A percentile compares a stretch with the other conserved stretches of the same genome.
These are phyloP conservation scores for Ogataea ganodermae DNA, from an alignment of 805 yeast species.

Conservation along the genomic window DNA sequence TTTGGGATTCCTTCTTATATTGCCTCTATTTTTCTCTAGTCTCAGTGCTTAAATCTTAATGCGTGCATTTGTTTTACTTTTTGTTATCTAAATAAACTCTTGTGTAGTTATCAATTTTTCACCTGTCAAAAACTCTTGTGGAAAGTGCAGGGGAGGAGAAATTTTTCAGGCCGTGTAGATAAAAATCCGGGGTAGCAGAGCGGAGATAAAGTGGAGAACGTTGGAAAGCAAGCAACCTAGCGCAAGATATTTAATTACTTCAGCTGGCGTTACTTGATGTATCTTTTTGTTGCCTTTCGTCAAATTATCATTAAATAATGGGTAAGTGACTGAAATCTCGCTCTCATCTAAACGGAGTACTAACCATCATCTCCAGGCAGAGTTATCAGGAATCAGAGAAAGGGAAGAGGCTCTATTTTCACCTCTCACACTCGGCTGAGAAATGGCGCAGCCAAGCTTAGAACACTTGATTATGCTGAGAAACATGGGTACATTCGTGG, in stretches of 20 bases:
- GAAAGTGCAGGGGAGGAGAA: neutral
- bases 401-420: conserved; percentile 99
- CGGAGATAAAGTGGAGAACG: neutral
- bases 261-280: too few species aligned
- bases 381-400: conserved; percentile 99
- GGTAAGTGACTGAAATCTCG: too few species aligned
- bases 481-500: conserved; percentile 99
- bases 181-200: neutral
- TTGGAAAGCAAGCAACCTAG: neutral
- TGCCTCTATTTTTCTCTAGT: conserved; percentile 3
- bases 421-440: conserved; percentile 99
- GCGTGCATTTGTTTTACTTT: conserved; percentile 5
- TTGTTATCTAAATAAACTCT: too few species aligned
- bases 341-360: neutral
- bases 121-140: too few species aligned
- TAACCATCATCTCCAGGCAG: conserved; percentile 57
- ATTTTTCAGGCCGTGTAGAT: conserved; percentile 1
- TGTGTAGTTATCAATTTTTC: too few species aligned
- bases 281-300: too few species aligned
- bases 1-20: conserved; percentile 6
- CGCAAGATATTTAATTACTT: neutral
- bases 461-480: conserved; percentile 98
- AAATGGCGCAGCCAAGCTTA: conserved; percentile 99
- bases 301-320: neutral
- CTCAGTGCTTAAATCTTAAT: conserved; percentile 8